Percentiles rank a stretch among this genome's conserved stretches.
phyloP scores from a whole-genome alignment of 148 eudicot genomes.

The Polygonum aviculare region DNA sequence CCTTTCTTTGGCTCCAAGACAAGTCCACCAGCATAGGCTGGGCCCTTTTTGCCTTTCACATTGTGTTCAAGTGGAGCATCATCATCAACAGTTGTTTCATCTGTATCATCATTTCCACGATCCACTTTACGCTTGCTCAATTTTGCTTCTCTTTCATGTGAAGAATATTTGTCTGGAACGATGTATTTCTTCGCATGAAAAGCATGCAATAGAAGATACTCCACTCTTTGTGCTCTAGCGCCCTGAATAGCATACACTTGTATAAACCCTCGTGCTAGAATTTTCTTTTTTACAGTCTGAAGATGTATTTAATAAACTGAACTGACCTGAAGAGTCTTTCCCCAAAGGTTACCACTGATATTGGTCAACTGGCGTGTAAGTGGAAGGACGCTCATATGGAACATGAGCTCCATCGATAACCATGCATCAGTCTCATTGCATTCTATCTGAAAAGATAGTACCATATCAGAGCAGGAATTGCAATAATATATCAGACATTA shows the following conservation, averaged over 20 bases:
- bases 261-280: not conserved
- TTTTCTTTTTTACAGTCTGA: not conserved
- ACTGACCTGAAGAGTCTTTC: slow-evolving; percentile 92
- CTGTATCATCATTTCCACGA: slow-evolving; percentile 23
- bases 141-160: slow-evolving; percentile 52
- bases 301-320: not conserved
- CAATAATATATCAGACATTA: not conserved
- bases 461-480: slow-evolving; percentile 1
- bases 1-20: slow-evolving; percentile 99
- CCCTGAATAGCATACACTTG: slow-evolving; percentile 40
- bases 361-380: slow-evolving; percentile 93
- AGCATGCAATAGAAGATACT: slow-evolving; percentile 89
- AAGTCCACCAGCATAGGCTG: slow-evolving; percentile 88
- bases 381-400: slow-evolving; percentile 91
- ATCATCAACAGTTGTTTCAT: slow-evolving; percentile 35
- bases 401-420: slow-evolving; percentile 98
- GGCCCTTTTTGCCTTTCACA: slow-evolving; percentile 72
- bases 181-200: slow-evolving; percentile 91
- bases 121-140: slow-evolving; percentile 60
- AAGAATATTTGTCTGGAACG: slow-evolving; percentile 79
- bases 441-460: slow-evolving; percentile 56
- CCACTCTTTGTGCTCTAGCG: slow-evolving; percentile 97
- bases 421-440: slow-evolving; percentile 96
- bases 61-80: slow-evolving; percentile 39
- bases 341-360: slow-evolving; percentile 98